Evolutionary conservation across 352 stramenopile genomes (phyloP).

Genomic region (Chloridella minuta): DNA sequence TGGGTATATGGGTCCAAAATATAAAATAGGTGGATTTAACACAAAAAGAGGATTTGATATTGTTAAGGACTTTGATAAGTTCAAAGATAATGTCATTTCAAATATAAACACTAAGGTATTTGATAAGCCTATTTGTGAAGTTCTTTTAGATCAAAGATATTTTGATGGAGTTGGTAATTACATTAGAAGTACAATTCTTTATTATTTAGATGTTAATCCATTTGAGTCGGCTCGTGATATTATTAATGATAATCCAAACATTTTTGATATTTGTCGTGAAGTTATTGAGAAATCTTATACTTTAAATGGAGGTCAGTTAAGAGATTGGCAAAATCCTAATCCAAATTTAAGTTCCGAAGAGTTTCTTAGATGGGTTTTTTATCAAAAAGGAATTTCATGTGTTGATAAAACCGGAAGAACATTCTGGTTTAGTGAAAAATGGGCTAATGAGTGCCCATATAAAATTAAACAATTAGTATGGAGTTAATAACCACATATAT

Average conservation of each 20-base stretch:
- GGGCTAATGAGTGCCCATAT: neutral
- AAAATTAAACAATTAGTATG: too few relatives aligned
- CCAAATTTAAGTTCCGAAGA: neutral
- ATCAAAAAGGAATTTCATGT: neutral
- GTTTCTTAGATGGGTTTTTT: neutral
- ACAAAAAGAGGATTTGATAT: neutral
- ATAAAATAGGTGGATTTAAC: neutral
- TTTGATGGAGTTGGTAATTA: slow-evolving; percentile 3
- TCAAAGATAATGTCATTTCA: neutral
- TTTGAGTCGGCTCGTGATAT: neutral
- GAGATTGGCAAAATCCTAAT: neutral
- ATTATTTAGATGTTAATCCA: neutral
- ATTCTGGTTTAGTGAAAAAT: neutral
- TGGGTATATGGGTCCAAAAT: neutral
- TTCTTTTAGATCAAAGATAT: neutral
- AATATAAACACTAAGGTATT: neutral
- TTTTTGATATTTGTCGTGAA: neutral
- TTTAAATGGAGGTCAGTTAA: neutral
- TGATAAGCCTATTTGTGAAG: neutral
- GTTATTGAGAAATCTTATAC: neutral
- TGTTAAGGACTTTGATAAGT: neutral
- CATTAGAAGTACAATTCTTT: neutral
- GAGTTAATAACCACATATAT: too few relatives aligned
- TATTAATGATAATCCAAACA: neutral
- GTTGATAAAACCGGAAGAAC: neutral